Percentiles rank a stretch among this genome's conserved stretches.
Conservation (phyloP, 2,329 filamentous ascomycete genomes). For the Sporothrix pallida region DNA sequence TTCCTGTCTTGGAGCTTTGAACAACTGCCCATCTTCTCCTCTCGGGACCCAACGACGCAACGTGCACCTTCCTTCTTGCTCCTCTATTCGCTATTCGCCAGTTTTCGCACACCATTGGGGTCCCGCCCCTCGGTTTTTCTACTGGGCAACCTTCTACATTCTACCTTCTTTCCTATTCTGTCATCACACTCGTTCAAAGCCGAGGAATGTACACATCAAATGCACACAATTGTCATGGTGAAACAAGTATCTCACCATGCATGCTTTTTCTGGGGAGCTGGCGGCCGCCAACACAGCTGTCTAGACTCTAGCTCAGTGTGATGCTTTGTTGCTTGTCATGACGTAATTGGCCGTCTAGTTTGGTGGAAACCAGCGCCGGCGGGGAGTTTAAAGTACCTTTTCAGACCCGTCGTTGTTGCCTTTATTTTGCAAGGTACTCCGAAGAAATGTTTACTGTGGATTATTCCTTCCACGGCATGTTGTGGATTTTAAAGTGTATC, state of each 20-base stretch:
- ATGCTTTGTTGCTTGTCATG: conserved; percentile 27
- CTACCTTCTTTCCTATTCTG: conserved; percentile 22
- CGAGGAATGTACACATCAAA: neutral
- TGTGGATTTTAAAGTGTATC: neutral
- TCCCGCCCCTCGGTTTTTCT: conserved; percentile 24
- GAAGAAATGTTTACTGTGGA: neutral
- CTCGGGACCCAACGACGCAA: conserved; percentile 25
- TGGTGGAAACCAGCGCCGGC: neutral
- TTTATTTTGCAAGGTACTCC: neutral
- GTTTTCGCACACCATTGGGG: neutral
- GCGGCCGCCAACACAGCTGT: conserved; percentile 15
- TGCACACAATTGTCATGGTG: neutral
- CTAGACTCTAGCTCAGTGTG: neutral
- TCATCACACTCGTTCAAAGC: neutral
- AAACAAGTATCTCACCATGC: neutral
- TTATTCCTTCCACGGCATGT: conserved; percentile 4
- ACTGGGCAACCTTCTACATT: too few relatives aligned
- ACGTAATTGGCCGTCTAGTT: conserved; percentile 25
- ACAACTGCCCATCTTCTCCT: conserved; percentile 2
- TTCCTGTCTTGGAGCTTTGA: conserved; percentile 1
- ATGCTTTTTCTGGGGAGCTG: neutral
- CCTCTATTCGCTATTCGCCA: conserved; percentile 32
- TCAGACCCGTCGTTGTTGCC: neutral
- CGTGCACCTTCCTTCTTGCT: conserved; percentile 26
- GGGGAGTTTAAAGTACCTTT: neutral